phyloP scores from a whole-genome alignment of 768 basidiomycete genomes.

The Podaxis sp. region DNA sequence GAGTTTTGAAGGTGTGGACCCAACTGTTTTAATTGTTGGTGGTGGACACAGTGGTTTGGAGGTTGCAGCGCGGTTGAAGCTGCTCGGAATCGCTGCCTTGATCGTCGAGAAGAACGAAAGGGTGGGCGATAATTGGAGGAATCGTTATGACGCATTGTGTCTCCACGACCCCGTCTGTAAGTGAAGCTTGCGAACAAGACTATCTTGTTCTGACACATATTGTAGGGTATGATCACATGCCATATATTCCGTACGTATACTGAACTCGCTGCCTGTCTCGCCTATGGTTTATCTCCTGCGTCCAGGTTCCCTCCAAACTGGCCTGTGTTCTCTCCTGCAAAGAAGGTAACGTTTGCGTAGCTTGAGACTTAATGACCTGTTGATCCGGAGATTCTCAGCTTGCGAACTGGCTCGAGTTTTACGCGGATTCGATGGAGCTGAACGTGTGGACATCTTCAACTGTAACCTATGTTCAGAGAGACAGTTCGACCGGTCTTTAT shows the following conservation, averaged over 20 bases:
- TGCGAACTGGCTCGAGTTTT: conserved; percentile 60
- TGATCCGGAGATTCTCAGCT: conserved; percentile 27
- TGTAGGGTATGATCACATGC: conserved; percentile 28
- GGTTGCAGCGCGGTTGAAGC: conserved; percentile 56
- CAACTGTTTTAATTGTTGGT: conserved; percentile 53
- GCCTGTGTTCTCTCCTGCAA: conserved; percentile 54
- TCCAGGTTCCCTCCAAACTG: conserved; percentile 53
- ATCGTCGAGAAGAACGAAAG: conserved; percentile 54
- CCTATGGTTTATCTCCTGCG: background rate
- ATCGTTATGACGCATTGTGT: conserved; percentile 54
- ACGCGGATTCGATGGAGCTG: conserved; percentile 55
- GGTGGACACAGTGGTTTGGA: conserved; percentile 62
- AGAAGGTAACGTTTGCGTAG: conserved; percentile 22
- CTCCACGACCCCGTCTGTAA: conserved; percentile 55
- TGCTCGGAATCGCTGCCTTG: conserved; percentile 45
- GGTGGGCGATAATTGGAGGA: conserved; percentile 60
- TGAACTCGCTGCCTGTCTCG: background rate
- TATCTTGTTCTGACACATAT: background rate
- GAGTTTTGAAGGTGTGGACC: conserved; percentile 42
- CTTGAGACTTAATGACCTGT: background rate
- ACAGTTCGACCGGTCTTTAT: conserved; percentile 14
- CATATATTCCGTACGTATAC: conserved; percentile 14
- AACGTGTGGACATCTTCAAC: conserved; percentile 57
- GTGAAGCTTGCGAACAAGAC: conserved; percentile 19
- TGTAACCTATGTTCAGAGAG: conserved; percentile 33